These are phyloP conservation scores for Boletus insuetus DNA, from an alignment of 768 basidiomycete genomes.

Conservation along the genomic window DNA sequence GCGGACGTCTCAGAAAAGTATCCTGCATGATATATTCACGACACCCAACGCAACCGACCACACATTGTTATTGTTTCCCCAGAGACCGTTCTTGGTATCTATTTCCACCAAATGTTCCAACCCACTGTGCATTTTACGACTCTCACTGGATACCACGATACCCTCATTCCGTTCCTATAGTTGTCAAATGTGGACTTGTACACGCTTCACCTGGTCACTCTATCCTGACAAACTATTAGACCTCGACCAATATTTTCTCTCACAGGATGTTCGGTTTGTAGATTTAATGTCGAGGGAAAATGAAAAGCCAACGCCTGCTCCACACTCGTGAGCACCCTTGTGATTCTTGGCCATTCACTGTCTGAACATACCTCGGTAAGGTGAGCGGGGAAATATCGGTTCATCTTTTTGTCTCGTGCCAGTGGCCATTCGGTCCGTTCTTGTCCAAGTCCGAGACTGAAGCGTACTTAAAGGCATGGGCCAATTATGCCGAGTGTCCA, in stretches of 20 bases:
- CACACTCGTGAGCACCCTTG: neutral
- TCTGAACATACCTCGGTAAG: neutral
- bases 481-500: neutral
- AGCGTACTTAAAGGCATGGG: neutral
- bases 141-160: constrained; percentile 33
- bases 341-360: neutral
- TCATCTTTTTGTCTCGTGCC: neutral
- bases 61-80: constrained; percentile 13
- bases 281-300: constrained; percentile 9
- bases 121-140: constrained; percentile 29
- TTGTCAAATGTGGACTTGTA: constrained; percentile 24
- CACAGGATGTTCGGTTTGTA: constrained; percentile 20
- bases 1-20: constrained; percentile 3
- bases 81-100: constrained; percentile 28
- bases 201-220: constrained; percentile 17
- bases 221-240: constrained; percentile 21
- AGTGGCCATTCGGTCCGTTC: neutral
- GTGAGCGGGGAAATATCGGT: constrained; percentile 19
- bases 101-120: constrained; percentile 29
- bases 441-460: neutral
- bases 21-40: constrained; percentile 27
- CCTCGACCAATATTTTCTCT: constrained; percentile 3
- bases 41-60: constrained; percentile 21
- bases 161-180: constrained; percentile 33
- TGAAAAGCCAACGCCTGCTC: neutral